A percentile compares a stretch with the other conserved stretches of the same genome.
Conservation (phyloP, 495 filamentous ascomycete species). For the Arthonia radiata region DNA sequence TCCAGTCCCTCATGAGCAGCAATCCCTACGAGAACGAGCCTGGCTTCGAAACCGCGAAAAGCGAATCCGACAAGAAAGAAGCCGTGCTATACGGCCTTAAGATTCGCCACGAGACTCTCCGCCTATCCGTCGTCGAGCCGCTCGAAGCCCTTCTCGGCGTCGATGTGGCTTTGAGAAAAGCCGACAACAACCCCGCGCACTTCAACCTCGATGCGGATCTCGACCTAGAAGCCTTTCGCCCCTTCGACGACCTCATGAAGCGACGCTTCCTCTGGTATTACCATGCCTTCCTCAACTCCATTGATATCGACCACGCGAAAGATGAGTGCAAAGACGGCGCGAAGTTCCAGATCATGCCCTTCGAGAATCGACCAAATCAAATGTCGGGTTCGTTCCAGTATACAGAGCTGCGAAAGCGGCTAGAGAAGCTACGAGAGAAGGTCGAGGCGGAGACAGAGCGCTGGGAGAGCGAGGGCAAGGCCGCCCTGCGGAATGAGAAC, state of each 20-base stretch:
- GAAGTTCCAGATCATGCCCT: conserved; percentile 55
- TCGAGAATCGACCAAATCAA: conserved; percentile 50
- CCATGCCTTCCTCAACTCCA: conserved; percentile 51
- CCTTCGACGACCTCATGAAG: conserved; percentile 79
- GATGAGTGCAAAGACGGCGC: conserved; percentile 24
- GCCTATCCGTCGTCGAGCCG: conserved; percentile 64
- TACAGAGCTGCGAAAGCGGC: conserved; percentile 38
- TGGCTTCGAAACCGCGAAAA: conserved; percentile 57
- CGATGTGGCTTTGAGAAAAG: too few species aligned
- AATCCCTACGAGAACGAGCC: conserved; percentile 96
- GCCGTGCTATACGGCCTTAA: too few species aligned
- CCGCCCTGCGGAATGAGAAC: conserved; percentile 35
- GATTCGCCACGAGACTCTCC: conserved; percentile 80
- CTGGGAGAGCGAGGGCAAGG: conserved; percentile 47
- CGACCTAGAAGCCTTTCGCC: conserved; percentile 37
- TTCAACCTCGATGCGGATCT: conserved; percentile 24
- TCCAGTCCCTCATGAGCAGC: conserved; percentile 80
- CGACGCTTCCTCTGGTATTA: conserved; percentile 91
- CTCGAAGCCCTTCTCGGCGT: conserved; percentile 60
- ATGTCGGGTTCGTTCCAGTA: conserved; percentile 87
- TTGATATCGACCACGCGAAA: conserved; percentile 34
- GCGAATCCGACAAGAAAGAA: conserved; percentile 42
- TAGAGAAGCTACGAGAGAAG: conserved; percentile 35
- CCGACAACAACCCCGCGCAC: conserved; percentile 23
- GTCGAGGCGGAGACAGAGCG: conserved; percentile 44